Percentiles rank a stretch among this genome's conserved stretches.
phyloP scores from a whole-genome alignment of 2,329 filamentous ascomycete genomes.

The Didymella lethalis region DNA sequence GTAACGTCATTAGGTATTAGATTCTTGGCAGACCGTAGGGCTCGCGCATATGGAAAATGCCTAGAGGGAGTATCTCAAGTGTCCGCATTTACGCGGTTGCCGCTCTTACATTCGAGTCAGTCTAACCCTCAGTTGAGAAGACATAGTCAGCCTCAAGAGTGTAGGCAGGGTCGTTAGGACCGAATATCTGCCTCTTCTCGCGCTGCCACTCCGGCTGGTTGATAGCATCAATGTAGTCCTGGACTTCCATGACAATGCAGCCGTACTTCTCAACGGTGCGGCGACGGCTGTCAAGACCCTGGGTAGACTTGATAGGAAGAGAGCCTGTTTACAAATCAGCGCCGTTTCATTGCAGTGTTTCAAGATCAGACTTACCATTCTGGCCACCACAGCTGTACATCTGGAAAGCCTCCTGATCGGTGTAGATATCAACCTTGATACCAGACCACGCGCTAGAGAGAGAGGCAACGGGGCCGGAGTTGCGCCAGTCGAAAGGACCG shows the following conservation, averaged over 20 bases:
- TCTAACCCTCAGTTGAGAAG: conserved; percentile 48
- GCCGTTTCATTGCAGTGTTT: background rate
- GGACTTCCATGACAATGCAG: conserved; percentile 88
- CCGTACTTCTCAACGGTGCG: conserved; percentile 76
- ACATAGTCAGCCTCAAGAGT: conserved; percentile 56
- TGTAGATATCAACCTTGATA: conserved; percentile 81
- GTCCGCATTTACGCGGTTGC: background rate
- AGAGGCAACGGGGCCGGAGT: conserved; percentile 65
- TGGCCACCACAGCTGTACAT: conserved; percentile 83
- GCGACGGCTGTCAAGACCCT: conserved; percentile 69
- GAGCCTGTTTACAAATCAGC: conserved; percentile 48
- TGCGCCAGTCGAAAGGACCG: conserved; percentile 70
- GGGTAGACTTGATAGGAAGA: conserved; percentile 72
- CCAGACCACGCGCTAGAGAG: conserved; percentile 79
- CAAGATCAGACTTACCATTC: conserved; percentile 62
- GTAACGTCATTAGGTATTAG: conserved; percentile 16
- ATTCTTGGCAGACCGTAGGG: background rate
- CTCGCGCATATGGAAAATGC: background rate
- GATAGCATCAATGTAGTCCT: conserved; percentile 94
- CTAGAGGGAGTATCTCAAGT: background rate
- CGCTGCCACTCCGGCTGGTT: conserved; percentile 90
- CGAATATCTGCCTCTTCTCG: conserved; percentile 59
- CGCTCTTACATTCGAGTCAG: background rate
- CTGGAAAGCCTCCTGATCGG: conserved; percentile 87
- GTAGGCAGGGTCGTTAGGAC: conserved; percentile 54